Evolutionary conservation across 495 filamentous ascomycete species (phyloP).

Genomic region (Aspergillus ostianus): DNA sequence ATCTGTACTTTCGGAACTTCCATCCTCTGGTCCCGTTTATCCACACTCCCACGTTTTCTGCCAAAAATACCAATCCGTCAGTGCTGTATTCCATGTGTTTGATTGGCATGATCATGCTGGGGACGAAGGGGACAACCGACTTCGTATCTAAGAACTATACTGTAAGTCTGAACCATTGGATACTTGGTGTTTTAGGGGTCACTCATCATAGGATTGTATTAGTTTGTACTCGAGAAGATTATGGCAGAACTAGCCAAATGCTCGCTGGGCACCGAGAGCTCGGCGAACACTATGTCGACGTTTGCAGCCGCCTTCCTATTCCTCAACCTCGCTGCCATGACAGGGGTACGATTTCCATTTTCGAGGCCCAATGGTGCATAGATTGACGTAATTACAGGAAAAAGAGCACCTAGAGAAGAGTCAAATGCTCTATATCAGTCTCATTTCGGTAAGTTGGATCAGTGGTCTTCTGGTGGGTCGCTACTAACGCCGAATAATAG

Average conservation of each 20-base stretch:
- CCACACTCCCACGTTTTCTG: conserved; percentile 50
- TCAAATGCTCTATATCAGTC: conserved; percentile 51
- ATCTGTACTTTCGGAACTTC: conserved; percentile 51
- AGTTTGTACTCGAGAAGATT: conserved; percentile 43
- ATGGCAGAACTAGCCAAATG: conserved; percentile 40
- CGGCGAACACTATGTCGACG: conserved; percentile 40
- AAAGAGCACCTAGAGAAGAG: conserved; percentile 45
- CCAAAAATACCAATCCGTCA: conserved; percentile 40
- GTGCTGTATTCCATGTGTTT: conserved; percentile 52
- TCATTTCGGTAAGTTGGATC: conserved; percentile 44
- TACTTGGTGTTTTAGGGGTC: no score
- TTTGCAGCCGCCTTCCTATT: conserved; percentile 49
- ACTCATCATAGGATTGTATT: conserved; percentile 1
- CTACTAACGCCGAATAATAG: conserved; percentile 19
- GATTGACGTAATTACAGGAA: conserved; percentile 33
- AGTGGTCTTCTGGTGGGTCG: background rate
- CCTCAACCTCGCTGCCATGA: conserved; percentile 49
- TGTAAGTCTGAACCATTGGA: conserved; percentile 22
- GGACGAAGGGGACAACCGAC: conserved; percentile 46
- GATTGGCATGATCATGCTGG: conserved; percentile 50
- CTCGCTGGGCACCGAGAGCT: conserved; percentile 33
- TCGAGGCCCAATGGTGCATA: background rate
- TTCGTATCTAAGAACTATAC: conserved; percentile 49
- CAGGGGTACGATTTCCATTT: conserved; percentile 37
- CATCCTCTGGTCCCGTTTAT: conserved; percentile 52